Evolutionary conservation across 768 basidiomycete species (phyloP).

Genomic region (Psilocybe tampanensis): DNA sequence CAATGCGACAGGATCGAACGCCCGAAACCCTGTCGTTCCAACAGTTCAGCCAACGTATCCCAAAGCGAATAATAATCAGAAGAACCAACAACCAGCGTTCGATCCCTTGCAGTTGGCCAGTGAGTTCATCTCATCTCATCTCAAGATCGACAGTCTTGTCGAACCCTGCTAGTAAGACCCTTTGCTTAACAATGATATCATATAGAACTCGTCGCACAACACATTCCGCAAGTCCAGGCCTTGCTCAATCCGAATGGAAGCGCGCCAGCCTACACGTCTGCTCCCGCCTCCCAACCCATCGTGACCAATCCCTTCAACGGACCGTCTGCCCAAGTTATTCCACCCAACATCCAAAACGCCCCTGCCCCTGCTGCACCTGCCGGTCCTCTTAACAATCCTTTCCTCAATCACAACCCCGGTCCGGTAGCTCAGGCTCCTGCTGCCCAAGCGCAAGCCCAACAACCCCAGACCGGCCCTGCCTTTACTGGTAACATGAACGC

Average conservation of each 20-base stretch:
- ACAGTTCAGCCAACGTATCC: conserved; percentile 9
- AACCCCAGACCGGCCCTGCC: conserved; percentile 5
- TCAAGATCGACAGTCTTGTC: background rate
- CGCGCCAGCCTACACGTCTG: conserved; percentile 1
- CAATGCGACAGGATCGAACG: conserved; percentile 26
- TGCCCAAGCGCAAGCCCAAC: background rate
- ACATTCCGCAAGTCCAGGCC: conserved; percentile 48
- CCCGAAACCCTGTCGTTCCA: conserved; percentile 11
- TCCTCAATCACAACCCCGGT: conserved; percentile 26
- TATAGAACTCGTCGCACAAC: conserved; percentile 48
- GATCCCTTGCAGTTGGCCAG: conserved; percentile 44
- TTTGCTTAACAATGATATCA: background rate
- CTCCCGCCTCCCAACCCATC: conserved; percentile 10
- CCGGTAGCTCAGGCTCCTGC: background rate
- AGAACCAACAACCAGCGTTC: conserved; percentile 24
- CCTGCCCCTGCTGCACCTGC: background rate
- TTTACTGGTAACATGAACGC: no score
- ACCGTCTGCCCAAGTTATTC: conserved; percentile 21
- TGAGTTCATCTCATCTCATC: conserved; percentile 26
- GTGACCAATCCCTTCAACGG: conserved; percentile 15
- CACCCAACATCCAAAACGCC: conserved; percentile 13
- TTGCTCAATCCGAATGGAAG: conserved; percentile 26
- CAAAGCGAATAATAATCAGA: conserved; percentile 16
- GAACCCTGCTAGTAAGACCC: no score
- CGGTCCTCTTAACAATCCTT: conserved; percentile 29